Conservation (phyloP, 2,329 filamentous ascomycete species). For the Nemania diffusa region DNA sequence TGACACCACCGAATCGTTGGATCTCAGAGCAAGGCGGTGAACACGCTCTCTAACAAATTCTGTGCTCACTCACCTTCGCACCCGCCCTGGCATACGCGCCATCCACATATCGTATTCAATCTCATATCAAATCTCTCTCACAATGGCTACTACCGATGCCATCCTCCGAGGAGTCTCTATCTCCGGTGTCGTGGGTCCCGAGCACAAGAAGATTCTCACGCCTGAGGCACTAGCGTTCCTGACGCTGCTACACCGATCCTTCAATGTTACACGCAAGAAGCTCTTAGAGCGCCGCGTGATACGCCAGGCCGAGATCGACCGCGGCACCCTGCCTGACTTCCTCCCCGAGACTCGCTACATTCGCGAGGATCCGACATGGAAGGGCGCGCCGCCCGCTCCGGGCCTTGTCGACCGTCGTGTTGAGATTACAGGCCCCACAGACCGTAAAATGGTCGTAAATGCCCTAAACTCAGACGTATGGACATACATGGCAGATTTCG, state of each 20-base stretch:
- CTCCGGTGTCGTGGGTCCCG: constrained; percentile 79
- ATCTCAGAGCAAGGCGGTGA: constrained; percentile 3
- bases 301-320: constrained; percentile 93
- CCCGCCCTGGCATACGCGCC: constrained; percentile 14
- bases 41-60: background rate
- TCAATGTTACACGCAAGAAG: constrained; percentile 87
- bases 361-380: constrained; percentile 94
- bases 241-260: constrained; percentile 91
- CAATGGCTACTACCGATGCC: constrained; percentile 76
- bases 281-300: constrained; percentile 86
- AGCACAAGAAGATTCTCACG: constrained; percentile 89
- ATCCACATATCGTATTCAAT: background rate
- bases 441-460: constrained; percentile 99
- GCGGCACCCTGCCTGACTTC: constrained; percentile 89
- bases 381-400: constrained; percentile 88
- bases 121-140: constrained; percentile 39
- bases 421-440: constrained; percentile 96
- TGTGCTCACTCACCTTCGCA: background rate
- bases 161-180: constrained; percentile 91
- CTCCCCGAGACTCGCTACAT: constrained; percentile 95
- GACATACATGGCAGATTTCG: constrained; percentile 99
- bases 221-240: constrained; percentile 92
- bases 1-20: constrained; percentile 7
- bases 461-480: constrained; percentile 95
- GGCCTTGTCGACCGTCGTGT: constrained; percentile 93